Evolutionary conservation across 2,329 filamentous ascomycete species (phyloP), one percentile per base, ranked within the genome.

Genomic region (Diaporthe australafricana): DNA sequence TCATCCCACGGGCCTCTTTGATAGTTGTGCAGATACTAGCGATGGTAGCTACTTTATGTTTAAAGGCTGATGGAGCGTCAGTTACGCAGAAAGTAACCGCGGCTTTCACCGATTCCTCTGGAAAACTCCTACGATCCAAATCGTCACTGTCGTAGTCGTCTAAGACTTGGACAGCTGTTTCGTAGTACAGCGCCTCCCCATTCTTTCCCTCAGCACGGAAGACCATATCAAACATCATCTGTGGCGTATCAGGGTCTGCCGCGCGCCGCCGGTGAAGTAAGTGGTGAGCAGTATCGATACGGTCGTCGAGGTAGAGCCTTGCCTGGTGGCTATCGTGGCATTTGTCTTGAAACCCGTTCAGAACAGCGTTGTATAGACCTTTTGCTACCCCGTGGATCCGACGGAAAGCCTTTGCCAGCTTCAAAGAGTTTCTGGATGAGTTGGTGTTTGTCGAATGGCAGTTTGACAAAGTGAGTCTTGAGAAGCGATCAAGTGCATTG

Each of bases 21-120:
- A 68, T 73, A 22, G 50, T 71, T 45, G 50, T n/a, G 52, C 75
- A 75, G 30, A 50, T 66, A 27, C n/a, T 70, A 8, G 6, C 57
- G 11, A 68, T 30, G 9, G 32, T 9, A 14, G 40, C 32, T 27
- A 27, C 35, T 2, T 42, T 7, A 14, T 22, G 32, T 8, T 22
- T 66, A 3, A 9, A n/a, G 32, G 9, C 42, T 7, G 47, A 11
- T 42, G 16, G 32, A 66, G 17, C 32, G 3, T 50, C 47, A 1
- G 22, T 16, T 48, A 53, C 47, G 9, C 32, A 14, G 9, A 66
- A 52, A n/a, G 47, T 22, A 16, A 66, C 62, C 16, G 16, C n/a
- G 14, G n/a, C 6, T 42, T 40, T 53, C 8, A 25, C 35, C 30
- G 16, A 32, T n/a, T n/a, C n/a, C 9, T 16, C 25, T n/a, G 38